Base-by-base conservation (phyloP, 345 rosid genomes). In the Lepidium sativum region DNA sequence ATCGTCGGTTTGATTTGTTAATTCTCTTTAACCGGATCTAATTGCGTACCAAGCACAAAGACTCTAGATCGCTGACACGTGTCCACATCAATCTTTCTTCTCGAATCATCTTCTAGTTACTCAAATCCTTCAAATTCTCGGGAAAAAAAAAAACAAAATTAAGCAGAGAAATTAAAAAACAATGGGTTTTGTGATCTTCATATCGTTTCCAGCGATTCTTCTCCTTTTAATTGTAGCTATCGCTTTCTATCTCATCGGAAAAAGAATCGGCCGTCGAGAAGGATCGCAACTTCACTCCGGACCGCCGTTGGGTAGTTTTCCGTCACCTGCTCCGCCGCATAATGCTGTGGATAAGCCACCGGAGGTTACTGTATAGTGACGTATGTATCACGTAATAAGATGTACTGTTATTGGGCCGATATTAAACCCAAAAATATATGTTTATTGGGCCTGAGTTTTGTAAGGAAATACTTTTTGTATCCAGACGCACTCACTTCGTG, bases 141-240 rank as follows among this genome's bases (percentile, higher is more conserved):
- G 7, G 20, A 15, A 20, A 32, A 14, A 15, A 20, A 32, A 38
- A 12, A n/a, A 23, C 31, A 37, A 31, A 33, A 17, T 27, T 6
- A 17, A 53, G 45, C 13, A 33, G 54, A 54, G 60, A n/a, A 62
- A 37, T 21, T 16, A 4, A 14, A 4, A 14, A 35, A 12, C 4
- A n/a, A 73, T 73, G 77, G 69, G 73, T 38, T 67, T 54, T 60
- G 72, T 61, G 21, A 73, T 73, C 31, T 67, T 7, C 16, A 39
- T 67, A 54, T 73, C 77, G 39, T 60, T 73, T 15, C 63, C 77
- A 15, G 68, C 59, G 47, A 73, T 73, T 39, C 77, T 73, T 60
- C 68, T 73, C 39, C 63, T 73, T 9, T 8, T 73, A 41, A 73
- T 73, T 39, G 44, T 73, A 3, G 77, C 77, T 3, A 67, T 73